Evolutionary conservation across 768 basidiomycete genomes (phyloP).

Genomic region (Xerocomellus amylosporus): DNA sequence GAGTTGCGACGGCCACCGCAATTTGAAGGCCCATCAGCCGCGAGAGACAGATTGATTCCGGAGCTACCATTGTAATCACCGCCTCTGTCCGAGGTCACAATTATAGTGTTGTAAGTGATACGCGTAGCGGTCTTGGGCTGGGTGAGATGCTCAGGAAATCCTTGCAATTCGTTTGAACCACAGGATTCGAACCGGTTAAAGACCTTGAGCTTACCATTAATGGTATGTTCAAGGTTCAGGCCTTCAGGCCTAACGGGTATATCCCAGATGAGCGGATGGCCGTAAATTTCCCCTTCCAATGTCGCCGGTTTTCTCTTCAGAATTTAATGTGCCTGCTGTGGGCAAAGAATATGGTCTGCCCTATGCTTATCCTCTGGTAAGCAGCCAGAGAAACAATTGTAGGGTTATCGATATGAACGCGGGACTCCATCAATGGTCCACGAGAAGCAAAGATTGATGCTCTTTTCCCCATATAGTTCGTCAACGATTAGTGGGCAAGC

Average conservation of each 20-base stretch:
- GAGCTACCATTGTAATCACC: not conserved
- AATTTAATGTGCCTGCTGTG: constrained; percentile 20
- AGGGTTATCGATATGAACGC: constrained; percentile 39
- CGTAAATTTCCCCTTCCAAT: constrained; percentile 13
- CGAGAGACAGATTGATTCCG: not conserved
- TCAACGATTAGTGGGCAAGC: constrained; percentile 12
- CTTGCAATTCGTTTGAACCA: not conserved
- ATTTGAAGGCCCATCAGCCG: not conserved
- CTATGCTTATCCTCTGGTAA: constrained; percentile 13
- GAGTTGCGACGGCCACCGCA: not conserved
- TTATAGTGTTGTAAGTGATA: not conserved
- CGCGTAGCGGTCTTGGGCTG: not conserved
- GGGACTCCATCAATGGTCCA: constrained; percentile 20
- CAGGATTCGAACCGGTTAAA: not conserved
- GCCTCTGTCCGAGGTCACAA: not conserved
- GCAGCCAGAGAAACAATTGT: constrained; percentile 44
- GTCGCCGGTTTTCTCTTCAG: not conserved
- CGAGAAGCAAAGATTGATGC: not conserved
- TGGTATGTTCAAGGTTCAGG: constrained; percentile 14
- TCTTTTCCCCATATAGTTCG: not conserved
- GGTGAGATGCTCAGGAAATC: not conserved
- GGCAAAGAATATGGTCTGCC: not conserved
- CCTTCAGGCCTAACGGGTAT: constrained; percentile 1
- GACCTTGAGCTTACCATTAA: constrained; percentile 7
- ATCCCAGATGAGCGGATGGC: constrained; percentile 3